Evolutionary conservation across 2,329 filamentous ascomycete genomes (phyloP).

Genomic region (Madurella mycetomatis): DNA sequence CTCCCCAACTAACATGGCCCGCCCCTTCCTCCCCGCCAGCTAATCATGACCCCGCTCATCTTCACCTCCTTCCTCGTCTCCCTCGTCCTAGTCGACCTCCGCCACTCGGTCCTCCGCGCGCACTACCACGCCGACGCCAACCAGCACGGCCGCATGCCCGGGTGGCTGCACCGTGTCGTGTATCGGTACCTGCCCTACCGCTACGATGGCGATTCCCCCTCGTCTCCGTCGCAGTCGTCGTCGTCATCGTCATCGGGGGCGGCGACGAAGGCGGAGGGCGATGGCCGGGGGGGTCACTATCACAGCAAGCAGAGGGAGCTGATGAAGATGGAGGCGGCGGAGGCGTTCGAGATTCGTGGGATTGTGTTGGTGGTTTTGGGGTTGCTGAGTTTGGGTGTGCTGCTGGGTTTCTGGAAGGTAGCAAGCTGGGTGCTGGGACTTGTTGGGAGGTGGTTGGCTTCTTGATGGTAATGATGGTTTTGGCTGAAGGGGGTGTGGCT

Average conservation of each 20-base stretch:
- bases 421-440: slow-evolving; percentile 15
- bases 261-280: background rate
- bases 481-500: background rate
- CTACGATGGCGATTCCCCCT: slow-evolving; percentile 21
- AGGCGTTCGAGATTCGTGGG: slow-evolving; percentile 58
- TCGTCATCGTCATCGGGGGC: no score
- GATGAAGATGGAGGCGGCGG: slow-evolving; percentile 56
- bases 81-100: slow-evolving; percentile 57
- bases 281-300: slow-evolving; percentile 37
- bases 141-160: slow-evolving; percentile 30
- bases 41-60: slow-evolving; percentile 58
- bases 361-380: slow-evolving; percentile 50
- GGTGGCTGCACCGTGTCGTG: slow-evolving; percentile 40
- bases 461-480: background rate
- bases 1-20: background rate
- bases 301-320: slow-evolving; percentile 57
- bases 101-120: slow-evolving; percentile 48
- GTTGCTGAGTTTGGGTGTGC: slow-evolving; percentile 30
- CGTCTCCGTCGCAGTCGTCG: slow-evolving; percentile 23
- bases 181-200: slow-evolving; percentile 39
- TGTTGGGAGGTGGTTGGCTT: background rate
- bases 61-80: slow-evolving; percentile 63
- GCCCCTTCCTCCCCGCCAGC: slow-evolving; percentile 26
- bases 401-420: slow-evolving; percentile 30
- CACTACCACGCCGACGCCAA: slow-evolving; percentile 33